Conservation (phyloP, 345 rosid genomes). For the Eucalyptus sp. region DNA sequence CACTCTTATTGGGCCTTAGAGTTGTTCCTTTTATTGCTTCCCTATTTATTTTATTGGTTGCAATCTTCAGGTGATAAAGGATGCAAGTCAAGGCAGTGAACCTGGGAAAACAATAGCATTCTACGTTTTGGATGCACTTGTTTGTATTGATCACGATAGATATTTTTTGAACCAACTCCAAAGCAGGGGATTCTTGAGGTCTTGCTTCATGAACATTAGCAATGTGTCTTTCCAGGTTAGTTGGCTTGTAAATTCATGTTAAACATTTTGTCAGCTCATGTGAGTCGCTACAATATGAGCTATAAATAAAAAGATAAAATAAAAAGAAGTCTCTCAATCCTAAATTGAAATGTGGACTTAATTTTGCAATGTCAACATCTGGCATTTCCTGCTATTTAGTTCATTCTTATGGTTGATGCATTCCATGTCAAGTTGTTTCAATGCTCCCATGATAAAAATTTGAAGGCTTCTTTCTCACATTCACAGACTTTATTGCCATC, state of each 20-base stretch:
- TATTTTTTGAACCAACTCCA: conserved; percentile 87
- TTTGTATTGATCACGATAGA: conserved; percentile 78
- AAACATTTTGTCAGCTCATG: neutral
- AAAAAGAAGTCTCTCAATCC: neutral
- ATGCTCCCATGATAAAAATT: neutral
- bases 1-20: neutral
- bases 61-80: conserved; percentile 58
- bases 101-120: conserved; percentile 85
- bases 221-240: conserved; percentile 59
- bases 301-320: neutral
- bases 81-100: conserved; percentile 84
- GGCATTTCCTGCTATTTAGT: neutral
- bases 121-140: conserved; percentile 77
- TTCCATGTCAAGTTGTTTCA: neutral
- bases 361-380: neutral
- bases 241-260: neutral
- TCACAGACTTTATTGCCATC: neutral
- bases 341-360: neutral
- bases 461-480: neutral
- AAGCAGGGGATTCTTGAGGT: conserved; percentile 81
- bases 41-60: neutral
- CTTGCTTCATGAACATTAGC: conserved; percentile 63
- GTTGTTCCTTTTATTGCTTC: neutral
- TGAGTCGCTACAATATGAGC: neutral
- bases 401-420: neutral